Evolutionary conservation across 2,329 filamentous ascomycete genomes (phyloP).

Genomic region (Nemania abortiva): DNA sequence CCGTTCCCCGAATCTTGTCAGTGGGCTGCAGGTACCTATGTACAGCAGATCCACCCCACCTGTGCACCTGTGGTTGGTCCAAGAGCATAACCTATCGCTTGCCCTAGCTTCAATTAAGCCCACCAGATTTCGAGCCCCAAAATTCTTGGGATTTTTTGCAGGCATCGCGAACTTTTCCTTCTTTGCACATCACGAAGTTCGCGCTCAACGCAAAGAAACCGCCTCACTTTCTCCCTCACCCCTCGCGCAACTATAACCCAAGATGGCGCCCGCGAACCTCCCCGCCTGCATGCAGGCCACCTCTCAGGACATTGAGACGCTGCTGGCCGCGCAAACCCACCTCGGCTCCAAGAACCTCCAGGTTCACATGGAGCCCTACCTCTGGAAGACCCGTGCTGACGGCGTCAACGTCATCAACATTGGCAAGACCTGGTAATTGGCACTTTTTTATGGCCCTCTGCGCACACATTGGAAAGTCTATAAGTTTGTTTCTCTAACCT

Average conservation of each 20-base stretch:
- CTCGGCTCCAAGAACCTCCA: slow-evolving; percentile 99
- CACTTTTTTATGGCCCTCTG: slow-evolving; percentile 47
- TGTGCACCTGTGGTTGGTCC: not conserved
- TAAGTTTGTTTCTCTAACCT: slow-evolving; percentile 26
- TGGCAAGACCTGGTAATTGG: slow-evolving; percentile 94
- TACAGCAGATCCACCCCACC: not conserved
- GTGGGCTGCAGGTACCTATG: slow-evolving; percentile 1
- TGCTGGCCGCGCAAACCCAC: slow-evolving; percentile 96
- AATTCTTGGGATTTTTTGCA: slow-evolving; percentile 37
- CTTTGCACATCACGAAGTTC: slow-evolving; percentile 49
- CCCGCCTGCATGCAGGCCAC: slow-evolving; percentile 97
- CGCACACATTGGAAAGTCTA: not conserved
- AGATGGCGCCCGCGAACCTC: slow-evolving; percentile 95
- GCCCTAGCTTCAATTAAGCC: slow-evolving; percentile 39
- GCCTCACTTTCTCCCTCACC: slow-evolving; percentile 47
- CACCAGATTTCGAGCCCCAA: slow-evolving; percentile 42
- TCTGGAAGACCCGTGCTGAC: slow-evolving; percentile 99
- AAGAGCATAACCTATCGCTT: slow-evolving; percentile 37
- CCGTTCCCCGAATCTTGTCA: slow-evolving; percentile 17
- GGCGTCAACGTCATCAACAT: slow-evolving; percentile 99
- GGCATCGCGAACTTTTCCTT: slow-evolving; percentile 58
- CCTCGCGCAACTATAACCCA: slow-evolving; percentile 61
- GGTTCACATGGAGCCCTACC: slow-evolving; percentile 99
- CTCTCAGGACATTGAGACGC: slow-evolving; percentile 98
- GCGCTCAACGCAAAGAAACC: slow-evolving; percentile 46